Evolutionary conservation across 2,329 filamentous ascomycete genomes (phyloP), one percentile per base, ranked within the genome.

Genomic region (Arthroderma sp.): DNA sequence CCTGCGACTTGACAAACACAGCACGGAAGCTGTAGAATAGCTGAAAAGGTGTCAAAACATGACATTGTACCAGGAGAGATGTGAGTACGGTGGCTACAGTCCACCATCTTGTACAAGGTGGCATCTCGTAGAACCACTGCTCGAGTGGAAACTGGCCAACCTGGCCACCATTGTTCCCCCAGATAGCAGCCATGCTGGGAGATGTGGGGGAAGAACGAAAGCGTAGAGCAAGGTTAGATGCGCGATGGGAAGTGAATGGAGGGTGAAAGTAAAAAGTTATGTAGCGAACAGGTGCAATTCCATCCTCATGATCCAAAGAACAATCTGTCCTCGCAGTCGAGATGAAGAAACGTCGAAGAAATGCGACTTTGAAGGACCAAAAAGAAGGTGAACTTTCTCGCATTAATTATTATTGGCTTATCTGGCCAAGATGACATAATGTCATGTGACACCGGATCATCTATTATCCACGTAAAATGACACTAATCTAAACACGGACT

Each of bases 41-140:
- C 68, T 96, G 88, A 59, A 93, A 95, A 6, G 88, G 86, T 9
- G 84, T 91, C 51, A 96, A 71, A 62, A 96, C 81, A 57, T 93
- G 80, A 66, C 87, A 96, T 66, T 96, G 91, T 4, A 96, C 87
- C 54, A 96, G 69, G 10, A 87, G 79, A 54, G 87, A 94, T 7
- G 83, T 91, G 47, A 86, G 70, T 36, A 96, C 80, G 0, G 88
- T 94, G 4, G 88, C 87, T 27, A 86, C 88, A 22, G 91, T 96
- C 91, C 91, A 98, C 82, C 85, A 93, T 50, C 91, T 74, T 33
- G 91, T 98, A 65, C 88, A 94, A 28, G 91, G 79, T 3, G 91
- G 91, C 83, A 95, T 95, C 65, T 98, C 91, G 75, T 86, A 95
- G 66, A 95, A 96, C 91, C 91, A 98, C 54, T 89, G 83, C 66